These are phyloP conservation scores for Aristolochia fimbriata DNA, from an alignment of 164 flowering plant species.

Conservation along the genomic window DNA sequence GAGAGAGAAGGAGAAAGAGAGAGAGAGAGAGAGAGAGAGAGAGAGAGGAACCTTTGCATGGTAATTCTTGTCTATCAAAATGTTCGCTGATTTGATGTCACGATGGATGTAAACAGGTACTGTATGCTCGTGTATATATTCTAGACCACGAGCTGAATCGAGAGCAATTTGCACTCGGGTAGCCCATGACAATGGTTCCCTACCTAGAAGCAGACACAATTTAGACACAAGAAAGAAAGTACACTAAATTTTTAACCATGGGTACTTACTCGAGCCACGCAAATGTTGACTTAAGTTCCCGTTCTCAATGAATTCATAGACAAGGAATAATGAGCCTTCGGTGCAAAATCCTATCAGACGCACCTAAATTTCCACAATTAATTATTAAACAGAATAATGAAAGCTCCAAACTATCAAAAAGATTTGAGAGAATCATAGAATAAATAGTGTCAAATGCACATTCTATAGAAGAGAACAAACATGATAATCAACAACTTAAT, in stretches of 20 bases:
- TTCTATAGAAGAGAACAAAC: too few species aligned
- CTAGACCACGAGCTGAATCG: conserved; percentile 96
- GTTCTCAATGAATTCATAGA: conserved; percentile 84
- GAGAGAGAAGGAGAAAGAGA: too few species aligned
- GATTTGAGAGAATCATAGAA: too few species aligned
- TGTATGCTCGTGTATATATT: conserved; percentile 93
- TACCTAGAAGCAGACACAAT: conserved; percentile 28
- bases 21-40: background rate
- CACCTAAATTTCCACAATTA: conserved; percentile 32
- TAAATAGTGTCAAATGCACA: too few species aligned
- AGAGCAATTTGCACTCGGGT: conserved; percentile 88
- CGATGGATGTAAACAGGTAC: conserved; percentile 94
- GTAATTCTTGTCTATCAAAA: conserved; percentile 80
- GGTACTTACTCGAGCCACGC: conserved; percentile 49
- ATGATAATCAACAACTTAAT: too few species aligned
- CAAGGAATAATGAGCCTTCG: conserved; percentile 69
- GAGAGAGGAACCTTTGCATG: conserved; percentile 61
- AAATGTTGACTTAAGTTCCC: conserved; percentile 82
- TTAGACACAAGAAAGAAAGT: background rate
- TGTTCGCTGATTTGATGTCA: conserved; percentile 91
- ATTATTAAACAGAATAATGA: background rate
- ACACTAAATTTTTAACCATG: background rate
- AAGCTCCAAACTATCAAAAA: background rate
- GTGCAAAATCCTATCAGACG: conserved; percentile 89
- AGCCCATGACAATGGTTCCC: conserved; percentile 69